Evolutionary conservation across 768 basidiomycete genomes (phyloP).

Genomic region (Holtermanniella nyarrowii): DNA sequence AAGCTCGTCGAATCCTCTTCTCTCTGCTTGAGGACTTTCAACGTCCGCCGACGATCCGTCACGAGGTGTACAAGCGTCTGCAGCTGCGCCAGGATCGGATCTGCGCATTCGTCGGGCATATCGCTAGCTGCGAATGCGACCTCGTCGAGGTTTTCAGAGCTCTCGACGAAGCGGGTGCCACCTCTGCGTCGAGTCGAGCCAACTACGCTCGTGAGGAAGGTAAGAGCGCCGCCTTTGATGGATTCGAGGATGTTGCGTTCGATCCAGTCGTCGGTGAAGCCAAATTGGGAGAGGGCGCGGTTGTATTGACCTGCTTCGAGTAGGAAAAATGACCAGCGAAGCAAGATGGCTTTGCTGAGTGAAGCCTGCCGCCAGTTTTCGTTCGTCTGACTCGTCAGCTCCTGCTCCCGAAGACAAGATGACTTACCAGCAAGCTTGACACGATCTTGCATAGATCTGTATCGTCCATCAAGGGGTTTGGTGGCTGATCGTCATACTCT

Average conservation of each 20-base stretch:
- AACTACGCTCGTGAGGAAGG: constrained; percentile 13
- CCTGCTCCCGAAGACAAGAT: background rate
- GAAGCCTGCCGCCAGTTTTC: constrained; percentile 23
- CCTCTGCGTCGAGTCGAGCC: constrained; percentile 14
- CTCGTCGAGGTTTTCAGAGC: background rate
- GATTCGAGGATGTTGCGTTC: constrained; percentile 25
- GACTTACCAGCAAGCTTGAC: constrained; percentile 22
- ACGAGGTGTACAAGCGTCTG: background rate
- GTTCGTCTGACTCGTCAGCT: constrained; percentile 16
- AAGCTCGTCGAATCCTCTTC: constrained; percentile 27
- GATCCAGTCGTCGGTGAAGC: constrained; percentile 19
- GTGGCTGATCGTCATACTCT: no score
- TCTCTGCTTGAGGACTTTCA: constrained; percentile 7
- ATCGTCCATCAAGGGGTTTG: constrained; percentile 8
- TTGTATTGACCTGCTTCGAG: constrained; percentile 18
- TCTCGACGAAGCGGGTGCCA: background rate
- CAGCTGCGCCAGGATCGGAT: background rate
- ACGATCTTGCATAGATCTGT: constrained; percentile 26
- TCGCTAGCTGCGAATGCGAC: background rate
- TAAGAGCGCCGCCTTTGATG: constrained; percentile 23
- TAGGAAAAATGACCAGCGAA: constrained; percentile 25
- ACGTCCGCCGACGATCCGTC: background rate
- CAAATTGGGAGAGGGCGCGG: constrained; percentile 14
- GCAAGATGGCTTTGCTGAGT: constrained; percentile 24
- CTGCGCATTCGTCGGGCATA: background rate